Conservation (phyloP, 1,284 basidiomycete species). For the Ceratobasidium sp. region DNA sequence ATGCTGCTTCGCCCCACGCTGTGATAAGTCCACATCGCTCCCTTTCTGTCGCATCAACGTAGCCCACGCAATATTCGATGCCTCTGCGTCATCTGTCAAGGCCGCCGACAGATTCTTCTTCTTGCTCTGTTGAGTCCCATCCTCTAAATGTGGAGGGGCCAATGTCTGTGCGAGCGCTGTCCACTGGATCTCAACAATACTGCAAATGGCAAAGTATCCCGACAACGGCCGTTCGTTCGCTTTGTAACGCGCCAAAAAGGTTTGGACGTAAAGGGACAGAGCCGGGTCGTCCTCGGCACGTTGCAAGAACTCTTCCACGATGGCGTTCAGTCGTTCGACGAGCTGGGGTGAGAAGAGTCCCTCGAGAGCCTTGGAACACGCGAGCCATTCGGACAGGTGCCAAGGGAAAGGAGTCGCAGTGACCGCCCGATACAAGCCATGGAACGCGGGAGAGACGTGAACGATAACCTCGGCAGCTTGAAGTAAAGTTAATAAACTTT, state of each 20-base stretch:
- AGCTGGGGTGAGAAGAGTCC: constrained; percentile 68
- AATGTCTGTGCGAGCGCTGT: constrained; percentile 83
- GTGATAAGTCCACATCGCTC: background rate
- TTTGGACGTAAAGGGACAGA: constrained; percentile 61
- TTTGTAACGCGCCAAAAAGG: constrained; percentile 81
- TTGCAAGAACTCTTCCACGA: constrained; percentile 65
- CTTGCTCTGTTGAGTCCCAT: constrained; percentile 43
- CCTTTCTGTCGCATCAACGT: constrained; percentile 61
- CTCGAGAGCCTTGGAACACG: constrained; percentile 65
- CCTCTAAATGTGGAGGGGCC: constrained; percentile 55
- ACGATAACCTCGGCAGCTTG: constrained; percentile 76
- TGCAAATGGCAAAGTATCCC: constrained; percentile 88
- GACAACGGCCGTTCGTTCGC: constrained; percentile 79
- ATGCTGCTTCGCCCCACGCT: constrained; percentile 52
- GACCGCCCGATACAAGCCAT: constrained; percentile 88
- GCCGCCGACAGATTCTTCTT: constrained; percentile 47
- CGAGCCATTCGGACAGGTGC: constrained; percentile 73
- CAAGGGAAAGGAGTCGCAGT: constrained; percentile 80
- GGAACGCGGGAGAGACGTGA: constrained; percentile 81
- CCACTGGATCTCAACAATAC: constrained; percentile 84
- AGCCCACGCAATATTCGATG: constrained; percentile 83
- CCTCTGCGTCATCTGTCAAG: constrained; percentile 69
- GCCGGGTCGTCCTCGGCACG: constrained; percentile 57
- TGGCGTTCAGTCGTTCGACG: constrained; percentile 74
- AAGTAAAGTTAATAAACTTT: constrained; percentile 22